Evolutionary conservation across 371 early-diverging fungal genomes (phyloP).

Genomic region (Mucor lusitanicus): DNA sequence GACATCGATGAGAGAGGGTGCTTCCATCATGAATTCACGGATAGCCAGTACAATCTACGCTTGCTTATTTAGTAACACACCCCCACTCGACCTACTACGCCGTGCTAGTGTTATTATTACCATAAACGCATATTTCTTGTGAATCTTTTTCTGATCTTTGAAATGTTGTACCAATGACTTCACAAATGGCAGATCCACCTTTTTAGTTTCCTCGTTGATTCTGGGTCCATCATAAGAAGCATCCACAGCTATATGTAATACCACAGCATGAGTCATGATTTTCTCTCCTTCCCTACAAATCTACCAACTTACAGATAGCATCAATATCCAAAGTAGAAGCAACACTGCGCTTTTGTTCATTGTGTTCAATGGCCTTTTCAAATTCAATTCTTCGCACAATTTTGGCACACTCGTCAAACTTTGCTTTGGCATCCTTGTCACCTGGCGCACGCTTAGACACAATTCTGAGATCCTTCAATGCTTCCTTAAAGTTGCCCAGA

Average conservation of each 20-base stretch:
- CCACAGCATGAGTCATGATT: neutral
- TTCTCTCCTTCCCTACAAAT: neutral
- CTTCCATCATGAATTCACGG: conserved; percentile 69
- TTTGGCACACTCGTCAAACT: conserved; percentile 85
- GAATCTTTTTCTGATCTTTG: conserved; percentile 88
- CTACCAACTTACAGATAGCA: conserved; percentile 47
- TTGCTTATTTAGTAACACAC: too few relatives aligned
- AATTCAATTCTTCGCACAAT: conserved; percentile 85
- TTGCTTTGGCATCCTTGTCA: conserved; percentile 71
- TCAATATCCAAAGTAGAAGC: conserved; percentile 51
- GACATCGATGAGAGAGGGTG: conserved; percentile 85
- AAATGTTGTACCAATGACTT: conserved; percentile 76
- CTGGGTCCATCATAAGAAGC: conserved; percentile 66
- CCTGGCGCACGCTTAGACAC: conserved; percentile 71
- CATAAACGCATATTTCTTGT: conserved; percentile 84
- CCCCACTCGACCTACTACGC: too few relatives aligned
- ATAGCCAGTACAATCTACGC: conserved; percentile 74
- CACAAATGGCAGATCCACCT: conserved; percentile 79
- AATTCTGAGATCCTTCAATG: conserved; percentile 79
- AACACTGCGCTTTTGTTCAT: conserved; percentile 42
- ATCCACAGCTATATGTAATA: conserved; percentile 77
- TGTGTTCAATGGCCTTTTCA: conserved; percentile 85
- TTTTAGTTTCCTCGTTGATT: conserved; percentile 56
- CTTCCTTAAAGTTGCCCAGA: conserved; percentile 80
- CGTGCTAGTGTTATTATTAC: too few relatives aligned